Percentiles rank a stretch among this genome's conserved stretches.
These are phyloP conservation scores for Bryoglossum gracile DNA, from an alignment of 495 filamentous ascomycete species.

Conservation along the genomic window DNA sequence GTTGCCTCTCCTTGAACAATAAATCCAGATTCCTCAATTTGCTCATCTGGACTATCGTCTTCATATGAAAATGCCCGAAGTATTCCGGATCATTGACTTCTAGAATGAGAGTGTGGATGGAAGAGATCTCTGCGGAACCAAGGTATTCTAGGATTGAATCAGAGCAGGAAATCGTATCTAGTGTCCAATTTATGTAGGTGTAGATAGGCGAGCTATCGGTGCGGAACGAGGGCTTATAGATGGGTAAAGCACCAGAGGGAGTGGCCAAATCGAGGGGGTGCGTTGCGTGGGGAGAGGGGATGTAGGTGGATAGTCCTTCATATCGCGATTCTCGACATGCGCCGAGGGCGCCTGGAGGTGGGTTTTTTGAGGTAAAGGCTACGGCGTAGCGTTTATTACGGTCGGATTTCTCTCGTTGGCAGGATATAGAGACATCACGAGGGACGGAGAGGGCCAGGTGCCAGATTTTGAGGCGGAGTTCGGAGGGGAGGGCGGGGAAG, in stretches of 20 bases:
- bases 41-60: conserved; percentile 8
- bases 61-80: conserved; percentile 18
- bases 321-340: conserved; percentile 11
- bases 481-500: conserved; percentile 18
- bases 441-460: neutral
- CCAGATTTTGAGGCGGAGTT: conserved; percentile 23
- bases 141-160: conserved; percentile 12
- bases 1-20: neutral
- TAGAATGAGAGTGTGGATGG: conserved; percentile 5
- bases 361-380: neutral
- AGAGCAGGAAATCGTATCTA: conserved; percentile 3
- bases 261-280: no score
- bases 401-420: neutral
- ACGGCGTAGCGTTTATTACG: neutral
- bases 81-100: conserved; percentile 13
- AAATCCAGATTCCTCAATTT: conserved; percentile 8
- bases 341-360: neutral
- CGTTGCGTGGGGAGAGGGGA: no score
- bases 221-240: conserved; percentile 10
- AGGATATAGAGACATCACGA: conserved; percentile 1
- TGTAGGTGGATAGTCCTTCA: conserved; percentile 7
- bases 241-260: no score
- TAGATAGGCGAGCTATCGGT: neutral
- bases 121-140: neutral
- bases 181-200: conserved; percentile 9